Evolutionary conservation across 116 monocot species (phyloP).

Genomic region (Trichopus zeylanicus): DNA sequence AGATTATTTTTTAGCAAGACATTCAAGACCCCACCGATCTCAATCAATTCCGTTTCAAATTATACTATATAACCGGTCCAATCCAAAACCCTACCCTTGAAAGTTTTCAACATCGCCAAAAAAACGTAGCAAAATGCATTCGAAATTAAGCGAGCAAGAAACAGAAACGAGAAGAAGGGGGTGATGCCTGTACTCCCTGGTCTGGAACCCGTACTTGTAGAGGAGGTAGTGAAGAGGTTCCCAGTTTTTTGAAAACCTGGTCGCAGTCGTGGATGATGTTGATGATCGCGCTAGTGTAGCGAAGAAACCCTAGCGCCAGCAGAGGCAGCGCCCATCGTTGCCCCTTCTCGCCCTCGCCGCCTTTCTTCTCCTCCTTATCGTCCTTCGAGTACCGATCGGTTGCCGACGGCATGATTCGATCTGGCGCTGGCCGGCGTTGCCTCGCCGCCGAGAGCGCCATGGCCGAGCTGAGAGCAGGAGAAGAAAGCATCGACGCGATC

Average conservation of each 20-base stretch:
- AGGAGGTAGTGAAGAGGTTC: slow-evolving; percentile 92
- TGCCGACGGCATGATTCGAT: slow-evolving; percentile 5
- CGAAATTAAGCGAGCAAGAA: background rate
- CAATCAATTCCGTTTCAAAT: no score
- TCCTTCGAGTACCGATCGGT: slow-evolving; percentile 54
- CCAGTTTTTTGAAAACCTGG: slow-evolving; percentile 99
- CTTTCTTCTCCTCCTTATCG: slow-evolving; percentile 22
- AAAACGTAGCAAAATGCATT: no score
- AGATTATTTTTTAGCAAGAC: no score
- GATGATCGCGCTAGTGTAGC: slow-evolving; percentile 88
- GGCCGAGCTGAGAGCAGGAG: no score
- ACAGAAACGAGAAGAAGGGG: background rate
- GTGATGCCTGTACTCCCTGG: slow-evolving; percentile 89
- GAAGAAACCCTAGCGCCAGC: slow-evolving; percentile 45
- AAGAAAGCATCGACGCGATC: no score
- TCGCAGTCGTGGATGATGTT: slow-evolving; percentile 98
- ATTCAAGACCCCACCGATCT: no score
- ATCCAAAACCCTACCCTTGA: no score
- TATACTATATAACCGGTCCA: no score
- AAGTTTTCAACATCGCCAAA: no score
- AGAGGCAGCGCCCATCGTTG: slow-evolving; percentile 57
- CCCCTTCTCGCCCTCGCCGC: slow-evolving; percentile 16
- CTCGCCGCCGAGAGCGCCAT: slow-evolving; percentile 44
- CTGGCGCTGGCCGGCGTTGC: slow-evolving; percentile 37
- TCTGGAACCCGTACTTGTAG: slow-evolving; percentile 95